Evolutionary conservation across 306 rosid genomes (phyloP).

Genomic region (Casuarina cunninghamiana): DNA sequence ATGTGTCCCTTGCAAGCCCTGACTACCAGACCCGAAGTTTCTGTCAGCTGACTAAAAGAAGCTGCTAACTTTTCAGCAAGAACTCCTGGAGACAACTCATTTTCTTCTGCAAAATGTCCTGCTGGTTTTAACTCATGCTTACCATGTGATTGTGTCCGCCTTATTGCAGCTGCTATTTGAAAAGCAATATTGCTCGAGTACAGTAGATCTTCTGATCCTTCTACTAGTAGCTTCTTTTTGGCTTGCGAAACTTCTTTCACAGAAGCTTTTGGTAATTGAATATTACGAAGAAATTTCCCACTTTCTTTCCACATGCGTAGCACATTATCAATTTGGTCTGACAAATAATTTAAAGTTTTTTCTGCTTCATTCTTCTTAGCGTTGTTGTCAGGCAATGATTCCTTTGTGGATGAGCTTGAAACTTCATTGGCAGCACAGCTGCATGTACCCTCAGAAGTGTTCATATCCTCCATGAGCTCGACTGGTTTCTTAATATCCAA

Average conservation of each 20-base stretch:
- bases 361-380: conserved; percentile 43
- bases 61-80: conserved; percentile 71
- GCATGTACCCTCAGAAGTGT: conserved; percentile 37
- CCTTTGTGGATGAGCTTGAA: conserved; percentile 41
- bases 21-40: conserved; percentile 47
- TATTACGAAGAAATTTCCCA: conserved; percentile 55
- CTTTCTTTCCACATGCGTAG: conserved; percentile 34
- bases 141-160: conserved; percentile 37
- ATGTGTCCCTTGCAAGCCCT: conserved; percentile 88
- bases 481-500: conserved; percentile 51
- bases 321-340: conserved; percentile 50
- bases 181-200: conserved; percentile 80
- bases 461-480: conserved; percentile 32
- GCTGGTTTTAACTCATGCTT: conserved; percentile 35
- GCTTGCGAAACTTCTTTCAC: conserved; percentile 68
- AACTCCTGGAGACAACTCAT: conserved; percentile 45
- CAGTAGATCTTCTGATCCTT: conserved; percentile 59
- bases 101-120: conserved; percentile 38
- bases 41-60: conserved; percentile 42
- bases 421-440: conserved; percentile 31
- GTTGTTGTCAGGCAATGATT: conserved; percentile 31
- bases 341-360: conserved; percentile 40
- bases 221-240: conserved; percentile 57
- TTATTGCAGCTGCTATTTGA: conserved; percentile 65
- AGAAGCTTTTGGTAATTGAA: conserved; percentile 67